These are phyloP conservation scores for Saturnispora besseyi DNA, from an alignment of 805 yeast species.

Conservation along the genomic window DNA sequence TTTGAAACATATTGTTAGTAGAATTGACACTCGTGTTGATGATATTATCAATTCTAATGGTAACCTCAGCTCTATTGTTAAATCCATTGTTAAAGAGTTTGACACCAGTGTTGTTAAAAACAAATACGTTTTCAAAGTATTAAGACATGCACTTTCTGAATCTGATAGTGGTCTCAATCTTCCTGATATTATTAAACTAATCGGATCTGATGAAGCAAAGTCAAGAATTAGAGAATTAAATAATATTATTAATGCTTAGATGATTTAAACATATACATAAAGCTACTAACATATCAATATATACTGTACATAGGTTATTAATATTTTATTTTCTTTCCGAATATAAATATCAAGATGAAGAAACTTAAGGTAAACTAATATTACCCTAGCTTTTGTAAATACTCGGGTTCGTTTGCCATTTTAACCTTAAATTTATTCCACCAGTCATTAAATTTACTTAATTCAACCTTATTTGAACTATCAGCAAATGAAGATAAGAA, in stretches of 20 bases:
- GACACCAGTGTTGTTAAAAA: conserved; percentile 17
- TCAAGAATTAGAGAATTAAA: conserved; percentile 19
- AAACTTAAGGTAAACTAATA: conserved; percentile 10
- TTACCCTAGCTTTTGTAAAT: conserved; percentile 40
- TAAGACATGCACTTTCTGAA: conserved; percentile 65
- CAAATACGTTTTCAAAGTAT: conserved; percentile 42
- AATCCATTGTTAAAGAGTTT: conserved; percentile 2
- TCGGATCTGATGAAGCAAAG: conserved; percentile 38
- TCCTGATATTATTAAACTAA: conserved; percentile 43
- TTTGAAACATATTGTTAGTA: conserved; percentile 2
- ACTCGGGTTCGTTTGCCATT: conserved; percentile 72
- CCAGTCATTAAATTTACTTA: conserved; percentile 87
- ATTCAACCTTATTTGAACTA: conserved; percentile 68
- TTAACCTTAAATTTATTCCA: conserved; percentile 83
- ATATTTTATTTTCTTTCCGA: neutral
- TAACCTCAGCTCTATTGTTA: conserved; percentile 4
- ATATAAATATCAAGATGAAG: neutral
- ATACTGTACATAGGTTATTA: neutral
- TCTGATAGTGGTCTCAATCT: conserved; percentile 62
- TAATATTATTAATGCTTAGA: conserved; percentile 1
- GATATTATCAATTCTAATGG: conserved; percentile 5
- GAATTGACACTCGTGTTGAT: neutral
- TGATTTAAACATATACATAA: neutral
- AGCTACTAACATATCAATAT: neutral
- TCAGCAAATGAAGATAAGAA: conserved; percentile 84